These are phyloP conservation scores for Flaveria sonorensis DNA, from an alignment of 129 eudicot genomes.

Conservation along the genomic window DNA sequence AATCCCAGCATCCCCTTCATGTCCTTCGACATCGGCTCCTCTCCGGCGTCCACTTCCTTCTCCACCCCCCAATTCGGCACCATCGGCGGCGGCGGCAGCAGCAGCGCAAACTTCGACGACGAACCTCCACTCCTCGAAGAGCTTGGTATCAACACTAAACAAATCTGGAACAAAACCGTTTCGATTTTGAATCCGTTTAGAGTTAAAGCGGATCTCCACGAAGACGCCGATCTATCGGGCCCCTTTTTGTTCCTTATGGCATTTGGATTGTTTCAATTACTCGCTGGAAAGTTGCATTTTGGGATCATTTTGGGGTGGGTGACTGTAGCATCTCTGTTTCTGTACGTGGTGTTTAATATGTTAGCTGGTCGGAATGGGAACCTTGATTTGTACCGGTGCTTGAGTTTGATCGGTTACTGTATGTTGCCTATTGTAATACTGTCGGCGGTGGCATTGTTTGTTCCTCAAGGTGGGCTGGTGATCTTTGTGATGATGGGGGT, in stretches of 20 bases:
- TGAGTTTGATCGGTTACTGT: conserved; percentile 84
- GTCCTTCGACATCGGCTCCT: conserved; percentile 73
- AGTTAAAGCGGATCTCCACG: conserved; percentile 67
- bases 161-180: conserved; percentile 71
- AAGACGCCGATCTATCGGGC: conserved; percentile 80
- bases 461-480: conserved; percentile 67
- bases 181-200: conserved; percentile 71
- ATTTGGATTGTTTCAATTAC: conserved; percentile 79
- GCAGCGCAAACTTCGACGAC: conserved; percentile 57
- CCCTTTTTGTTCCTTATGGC: conserved; percentile 74
- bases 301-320: conserved; percentile 90
- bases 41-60: conserved; percentile 65
- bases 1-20: conserved; percentile 67
- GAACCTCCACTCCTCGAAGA: conserved; percentile 92
- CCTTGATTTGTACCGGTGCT: conserved; percentile 69
- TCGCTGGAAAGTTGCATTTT: conserved; percentile 80
- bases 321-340: conserved; percentile 64
- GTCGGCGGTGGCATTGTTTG: conserved; percentile 63
- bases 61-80: conserved; percentile 55
- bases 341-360: conserved; percentile 79
- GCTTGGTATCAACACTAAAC: conserved; percentile 83
- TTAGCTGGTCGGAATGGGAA: conserved; percentile 80
- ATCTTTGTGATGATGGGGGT: conserved; percentile 59
- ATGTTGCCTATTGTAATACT: conserved; percentile 72
- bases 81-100: conserved; percentile 20